Percentiles rank a stretch among this genome's conserved stretches.
These are phyloP conservation scores for Viola pubescens DNA, from an alignment of 441 rosid genomes.

Conservation along the genomic window DNA sequence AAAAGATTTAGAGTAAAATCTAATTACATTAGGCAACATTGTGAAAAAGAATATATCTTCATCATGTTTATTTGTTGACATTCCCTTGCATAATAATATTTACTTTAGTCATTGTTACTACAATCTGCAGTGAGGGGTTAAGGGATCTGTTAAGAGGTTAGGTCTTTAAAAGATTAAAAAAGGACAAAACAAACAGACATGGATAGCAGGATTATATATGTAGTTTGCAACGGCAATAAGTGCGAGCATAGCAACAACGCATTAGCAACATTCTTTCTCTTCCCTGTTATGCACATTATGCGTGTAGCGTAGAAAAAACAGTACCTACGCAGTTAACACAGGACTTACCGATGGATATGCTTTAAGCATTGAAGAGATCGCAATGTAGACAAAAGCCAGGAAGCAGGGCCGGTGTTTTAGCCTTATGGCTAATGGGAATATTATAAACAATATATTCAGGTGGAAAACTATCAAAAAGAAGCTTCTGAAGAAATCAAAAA, in stretches of 20 bases:
- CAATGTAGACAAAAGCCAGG: slow-evolving; percentile 76
- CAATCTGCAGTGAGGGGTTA: no score
- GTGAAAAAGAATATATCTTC: background rate
- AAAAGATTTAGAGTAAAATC: background rate
- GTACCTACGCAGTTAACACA: background rate
- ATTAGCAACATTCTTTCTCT: no score
- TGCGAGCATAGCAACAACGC: no score
- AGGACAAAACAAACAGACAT: no score
- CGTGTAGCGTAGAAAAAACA: background rate
- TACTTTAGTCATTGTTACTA: no score
- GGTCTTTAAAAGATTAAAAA: no score
- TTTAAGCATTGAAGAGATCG: slow-evolving; percentile 80
- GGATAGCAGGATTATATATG: no score
- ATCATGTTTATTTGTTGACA: background rate
- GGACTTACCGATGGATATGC: slow-evolving; percentile 91
- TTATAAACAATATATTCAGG: slow-evolving; percentile 67
- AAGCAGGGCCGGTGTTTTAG: slow-evolving; percentile 86
- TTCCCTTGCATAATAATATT: no score
- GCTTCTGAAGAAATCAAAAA: slow-evolving; percentile 78
- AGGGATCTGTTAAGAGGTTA: no score
- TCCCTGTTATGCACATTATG: background rate
- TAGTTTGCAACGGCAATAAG: no score
- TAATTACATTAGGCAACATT: no score
- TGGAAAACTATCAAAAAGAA: slow-evolving; percentile 95
- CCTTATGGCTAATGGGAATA: slow-evolving; percentile 81